Base-by-base conservation (phyloP, 768 basidiomycete species). In the Pleurotus platypus region DNA sequence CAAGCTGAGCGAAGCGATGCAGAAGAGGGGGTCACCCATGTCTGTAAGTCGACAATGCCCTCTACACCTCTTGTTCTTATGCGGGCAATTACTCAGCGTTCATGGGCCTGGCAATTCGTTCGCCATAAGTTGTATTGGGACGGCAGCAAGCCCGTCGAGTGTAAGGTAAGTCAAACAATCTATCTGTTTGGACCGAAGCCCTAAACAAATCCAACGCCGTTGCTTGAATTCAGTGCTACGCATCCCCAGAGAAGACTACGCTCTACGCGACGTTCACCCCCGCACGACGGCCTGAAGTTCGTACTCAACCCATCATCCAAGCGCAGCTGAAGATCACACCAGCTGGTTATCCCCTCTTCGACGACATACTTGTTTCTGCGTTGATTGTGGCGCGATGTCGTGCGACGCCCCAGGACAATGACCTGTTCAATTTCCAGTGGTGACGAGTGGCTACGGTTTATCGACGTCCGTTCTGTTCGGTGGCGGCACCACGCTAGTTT, bases 351-450 rank as follows among this genome's bases (percentile, higher is more conserved):
- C 57, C 59, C 9, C 51, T 64, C n/a, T 61, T 70, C 43, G 71
- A 75, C 49, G 69, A 75, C 42, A 69, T 75, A 35, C 39, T 75
- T 11, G 55, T 72, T 5, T 72, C 71, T 15, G 64, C 63, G 2
- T 60, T 73, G 30, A 68, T 72, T 40, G 27, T 70, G n/a, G 73
- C 73, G 59, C 67, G 72, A 8, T 64, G 59, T 46, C 57, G 69
- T n/a, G 63, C 22, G n/a, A 39, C 39, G 0, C 51, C 51, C 3
- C 16, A 54, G 39, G 22, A 39, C 20, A 11, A 22, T 38, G 51
- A 54, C 15, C 26, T 50, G n/a, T 27, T 50, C 49, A 50, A 37
- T 35, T 50, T 50, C n/a, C 35, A 35, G 30, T 35, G 30, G 30
- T 35, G 30, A 35, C 4, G 24, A 26, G 24, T 5, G 24, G 24